Evolutionary conservation across 805 yeast species (phyloP), one percentile per base, ranked within the genome.

Genomic region (Wilhelminamyces savonicus): DNA sequence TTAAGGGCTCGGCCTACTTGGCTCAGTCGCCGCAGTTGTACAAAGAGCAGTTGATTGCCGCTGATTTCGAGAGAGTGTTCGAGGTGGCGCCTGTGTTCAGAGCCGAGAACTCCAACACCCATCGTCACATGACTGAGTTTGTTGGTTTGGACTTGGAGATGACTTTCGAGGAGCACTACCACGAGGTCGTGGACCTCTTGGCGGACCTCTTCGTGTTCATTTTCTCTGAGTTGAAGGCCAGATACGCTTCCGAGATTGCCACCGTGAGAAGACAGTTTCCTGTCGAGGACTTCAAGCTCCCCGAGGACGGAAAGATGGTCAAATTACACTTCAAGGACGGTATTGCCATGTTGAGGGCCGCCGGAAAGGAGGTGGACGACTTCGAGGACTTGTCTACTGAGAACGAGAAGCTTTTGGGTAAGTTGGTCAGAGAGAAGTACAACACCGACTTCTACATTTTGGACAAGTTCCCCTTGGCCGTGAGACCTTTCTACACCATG

Each of bases 401-500:
- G 58, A 83, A 90, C 63, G 99, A 92, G 66, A 87, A 85, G 65
- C 71, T 85, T 37, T 73, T 92, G 48, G 99, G 99, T 58, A 79
- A 77, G 54, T 66, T 92, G 39, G 92, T 92, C 23, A 79, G 88
- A 56, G 97, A 87, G 37, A 81, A 88, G 65, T 90, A 88, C 64
- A 85, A 88, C 65, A 92, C 98, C 32, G 99, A 92, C 66, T 92
- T 92, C 74, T 92, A 88, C 69, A 84, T 92, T 52, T 76, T 92
- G 62, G 99, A 92, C 73, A 92, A 92, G 63, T 92, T 92, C 84
- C 99, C 99, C 50, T 71, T 87, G 54, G 92, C 85, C 18, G 76
- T 88, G 32, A 81, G 99, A 71, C 99, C 99, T 35, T 92, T 92
- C 76, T 92, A 92, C 75, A 92, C 99, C 28, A 92, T 92, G 98